A percentile compares a stretch with the other conserved stretches of the same genome.
These are phyloP conservation scores for Poronia punctata DNA, from an alignment of 495 filamentous ascomycete species.

Conservation along the genomic window DNA sequence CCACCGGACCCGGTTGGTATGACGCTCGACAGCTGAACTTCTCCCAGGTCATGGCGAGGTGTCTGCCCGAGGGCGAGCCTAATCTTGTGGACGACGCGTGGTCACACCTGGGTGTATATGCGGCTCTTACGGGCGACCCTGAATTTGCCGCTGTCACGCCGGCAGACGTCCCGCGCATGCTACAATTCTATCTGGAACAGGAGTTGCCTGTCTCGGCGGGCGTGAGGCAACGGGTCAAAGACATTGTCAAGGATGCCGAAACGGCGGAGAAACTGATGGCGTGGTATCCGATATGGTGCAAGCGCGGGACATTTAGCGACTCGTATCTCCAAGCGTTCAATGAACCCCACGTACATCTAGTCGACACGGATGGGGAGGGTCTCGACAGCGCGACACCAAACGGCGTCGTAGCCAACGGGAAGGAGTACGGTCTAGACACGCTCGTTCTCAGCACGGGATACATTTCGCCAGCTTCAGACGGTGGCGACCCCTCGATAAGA, in stretches of 20 bases:
- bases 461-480: constrained; percentile 21
- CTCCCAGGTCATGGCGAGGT: constrained; percentile 19
- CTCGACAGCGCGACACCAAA: constrained; percentile 30
- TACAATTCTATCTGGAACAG: constrained; percentile 22
- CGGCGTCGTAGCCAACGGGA: constrained; percentile 32
- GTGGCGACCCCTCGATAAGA: constrained; percentile 23
- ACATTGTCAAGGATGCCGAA: constrained; percentile 36
- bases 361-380: constrained; percentile 50
- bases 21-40: constrained; percentile 31
- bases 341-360: constrained; percentile 37
- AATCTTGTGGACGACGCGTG: constrained; percentile 39
- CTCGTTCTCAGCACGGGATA: constrained; percentile 46
- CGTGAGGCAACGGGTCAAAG: constrained; percentile 31
- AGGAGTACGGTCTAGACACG: constrained; percentile 40
- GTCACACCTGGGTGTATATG: constrained; percentile 26
- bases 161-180: constrained; percentile 28
- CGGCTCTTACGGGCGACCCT: constrained; percentile 25
- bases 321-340: constrained; percentile 41
- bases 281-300: constrained; percentile 42
- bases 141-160: constrained; percentile 18
- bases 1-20: constrained; percentile 39
- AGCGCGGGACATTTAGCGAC: constrained; percentile 41
- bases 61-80: constrained; percentile 17
- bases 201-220: constrained; percentile 19
- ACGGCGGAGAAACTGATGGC: constrained; percentile 37